Percentiles rank a stretch among this genome's conserved stretches.
Conservation (phyloP, 148 eudicot genomes). For the Persicaria tinctoria region DNA sequence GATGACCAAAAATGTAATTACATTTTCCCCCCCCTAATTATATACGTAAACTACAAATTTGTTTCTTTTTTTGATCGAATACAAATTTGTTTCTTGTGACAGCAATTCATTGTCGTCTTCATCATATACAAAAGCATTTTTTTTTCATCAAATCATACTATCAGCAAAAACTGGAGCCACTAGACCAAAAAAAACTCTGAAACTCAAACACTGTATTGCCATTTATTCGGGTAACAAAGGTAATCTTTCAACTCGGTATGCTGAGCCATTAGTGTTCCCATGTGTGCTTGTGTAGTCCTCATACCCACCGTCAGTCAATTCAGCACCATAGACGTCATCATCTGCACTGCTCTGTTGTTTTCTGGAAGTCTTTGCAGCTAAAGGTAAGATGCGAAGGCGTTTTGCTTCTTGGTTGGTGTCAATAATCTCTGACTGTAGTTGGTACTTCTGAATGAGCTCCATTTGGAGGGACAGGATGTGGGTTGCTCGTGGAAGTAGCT, state of each 20-base stretch:
- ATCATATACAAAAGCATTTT: slow-evolving; percentile 1
- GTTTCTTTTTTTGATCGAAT: neutral
- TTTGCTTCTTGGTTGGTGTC: slow-evolving; percentile 33
- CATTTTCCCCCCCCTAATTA: neutral
- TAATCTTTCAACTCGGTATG: slow-evolving; percentile 39
- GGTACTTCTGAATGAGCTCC: slow-evolving; percentile 55
- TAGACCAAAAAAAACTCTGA: neutral
- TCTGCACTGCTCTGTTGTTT: slow-evolving; percentile 19
- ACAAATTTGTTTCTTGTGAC: neutral
- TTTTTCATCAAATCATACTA: too few relatives aligned
- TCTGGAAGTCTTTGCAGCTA: slow-evolving; percentile 24
- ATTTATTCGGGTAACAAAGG: slow-evolving; percentile 69
- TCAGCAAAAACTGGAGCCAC: too few relatives aligned
- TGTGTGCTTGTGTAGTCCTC: slow-evolving; percentile 30
- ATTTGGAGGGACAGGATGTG: slow-evolving; percentile 57
- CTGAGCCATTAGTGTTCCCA: slow-evolving; percentile 45
- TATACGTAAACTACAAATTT: neutral
- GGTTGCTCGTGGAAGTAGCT: slow-evolving; percentile 65
- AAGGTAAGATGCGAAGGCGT: slow-evolving; percentile 48
- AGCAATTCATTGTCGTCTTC: neutral
- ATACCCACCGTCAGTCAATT: slow-evolving; percentile 11
- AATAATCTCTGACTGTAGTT: slow-evolving; percentile 50
- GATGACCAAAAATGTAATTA: too few relatives aligned
- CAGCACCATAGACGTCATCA: slow-evolving; percentile 22
- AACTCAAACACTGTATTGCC: neutral